A percentile compares a stretch with the other conserved stretches of the same genome.
Conservation (phyloP, 805 yeast genomes). For the Starmerella roubikii region DNA sequence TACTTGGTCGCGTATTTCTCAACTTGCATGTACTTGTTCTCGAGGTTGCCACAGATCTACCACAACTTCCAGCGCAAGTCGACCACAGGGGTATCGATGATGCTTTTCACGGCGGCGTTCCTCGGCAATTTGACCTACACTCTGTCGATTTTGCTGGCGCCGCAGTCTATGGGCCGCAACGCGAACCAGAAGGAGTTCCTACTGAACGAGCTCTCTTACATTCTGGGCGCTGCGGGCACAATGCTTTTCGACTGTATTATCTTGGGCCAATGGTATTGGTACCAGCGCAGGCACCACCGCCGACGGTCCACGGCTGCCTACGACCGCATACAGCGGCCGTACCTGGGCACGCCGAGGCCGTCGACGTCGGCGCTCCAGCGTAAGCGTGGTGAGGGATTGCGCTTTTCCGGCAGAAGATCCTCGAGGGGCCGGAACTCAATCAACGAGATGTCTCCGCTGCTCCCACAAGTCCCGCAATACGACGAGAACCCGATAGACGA, state of each 20-base stretch:
- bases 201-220: conserved; percentile 60
- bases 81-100: conserved; percentile 73
- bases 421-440: no score
- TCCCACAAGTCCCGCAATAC: no score
- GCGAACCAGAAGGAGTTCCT: conserved; percentile 35
- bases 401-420: no score
- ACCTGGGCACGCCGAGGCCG: conserved; percentile 8
- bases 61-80: conserved; percentile 69
- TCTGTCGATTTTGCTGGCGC: conserved; percentile 48
- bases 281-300: conserved; percentile 6
- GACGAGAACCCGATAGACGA: no score
- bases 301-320: conserved; percentile 10
- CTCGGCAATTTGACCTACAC: conserved; percentile 68
- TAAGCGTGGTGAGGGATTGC: no score
- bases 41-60: conserved; percentile 72
- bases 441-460: no score
- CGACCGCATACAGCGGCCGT: conserved; percentile 15
- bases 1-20: conserved; percentile 60
- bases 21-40: conserved; percentile 56
- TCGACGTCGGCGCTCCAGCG: no score
- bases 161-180: conserved; percentile 34
- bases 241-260: conserved; percentile 54
- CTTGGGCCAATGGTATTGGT: conserved; percentile 23
- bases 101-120: conserved; percentile 65
- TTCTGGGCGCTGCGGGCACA: conserved; percentile 79